Conservation (phyloP, 345 rosid genomes). For the Rubroshorea leprosula region DNA sequence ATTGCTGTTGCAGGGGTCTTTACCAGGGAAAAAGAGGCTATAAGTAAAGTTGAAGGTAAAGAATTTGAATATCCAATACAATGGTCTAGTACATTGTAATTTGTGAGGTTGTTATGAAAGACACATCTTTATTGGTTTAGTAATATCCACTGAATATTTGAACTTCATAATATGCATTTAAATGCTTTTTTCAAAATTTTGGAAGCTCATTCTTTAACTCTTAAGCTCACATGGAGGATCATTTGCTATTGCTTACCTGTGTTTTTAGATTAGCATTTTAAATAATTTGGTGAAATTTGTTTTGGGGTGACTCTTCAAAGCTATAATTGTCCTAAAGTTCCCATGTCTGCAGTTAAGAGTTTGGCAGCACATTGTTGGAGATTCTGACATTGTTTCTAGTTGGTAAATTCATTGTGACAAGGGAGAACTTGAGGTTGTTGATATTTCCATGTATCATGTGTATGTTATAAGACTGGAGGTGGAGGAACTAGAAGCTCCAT, state of each 20-base stretch:
- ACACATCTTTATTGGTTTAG: neutral
- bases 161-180: neutral
- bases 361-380: no score
- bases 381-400: no score
- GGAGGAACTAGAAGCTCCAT: no score
- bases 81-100: neutral
- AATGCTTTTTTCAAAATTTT: neutral
- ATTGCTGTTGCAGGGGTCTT: constrained; percentile 29
- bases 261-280: neutral
- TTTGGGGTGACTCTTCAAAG: no score
- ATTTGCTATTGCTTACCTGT: neutral
- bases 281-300: neutral
- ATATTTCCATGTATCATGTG: no score
- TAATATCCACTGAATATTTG: neutral
- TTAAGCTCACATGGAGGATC: neutral
- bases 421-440: no score
- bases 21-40: constrained; percentile 31
- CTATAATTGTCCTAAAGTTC: no score
- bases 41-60: constrained; percentile 47
- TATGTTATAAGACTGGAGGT: no score
- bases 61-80: neutral
- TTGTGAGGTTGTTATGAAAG: no score
- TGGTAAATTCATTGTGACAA: no score
- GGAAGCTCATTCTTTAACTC: neutral
- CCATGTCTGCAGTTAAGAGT: no score